Evolutionary conservation across 495 filamentous ascomycete genomes (phyloP).

Genomic region (Cryomyces antarcticus): DNA sequence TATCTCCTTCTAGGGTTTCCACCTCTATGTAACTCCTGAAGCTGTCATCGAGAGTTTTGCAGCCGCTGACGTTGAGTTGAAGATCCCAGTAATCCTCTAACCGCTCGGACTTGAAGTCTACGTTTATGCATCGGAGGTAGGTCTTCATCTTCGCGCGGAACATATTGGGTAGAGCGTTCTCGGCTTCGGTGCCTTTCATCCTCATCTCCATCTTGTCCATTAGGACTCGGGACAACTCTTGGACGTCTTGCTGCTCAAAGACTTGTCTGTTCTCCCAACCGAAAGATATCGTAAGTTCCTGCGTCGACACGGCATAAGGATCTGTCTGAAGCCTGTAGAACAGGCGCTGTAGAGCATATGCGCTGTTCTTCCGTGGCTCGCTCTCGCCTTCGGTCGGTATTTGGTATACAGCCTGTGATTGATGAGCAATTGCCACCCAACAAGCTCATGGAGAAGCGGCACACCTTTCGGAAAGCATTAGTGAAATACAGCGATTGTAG

Average conservation of each 20-base stretch:
- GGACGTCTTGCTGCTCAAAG: slow-evolving; percentile 97
- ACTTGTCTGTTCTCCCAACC: slow-evolving; percentile 97
- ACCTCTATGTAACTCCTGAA: slow-evolving; percentile 93
- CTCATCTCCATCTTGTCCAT: slow-evolving; percentile 92
- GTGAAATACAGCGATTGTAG: slow-evolving; percentile 95
- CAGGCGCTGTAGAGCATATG: slow-evolving; percentile 80
- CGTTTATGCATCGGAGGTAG: slow-evolving; percentile 96
- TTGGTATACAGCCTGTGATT: slow-evolving; percentile 68
- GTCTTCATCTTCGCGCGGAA: slow-evolving; percentile 96
- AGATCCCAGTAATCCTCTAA: slow-evolving; percentile 98
- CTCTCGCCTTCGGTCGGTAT: slow-evolving; percentile 79
- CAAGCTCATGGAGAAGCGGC: slow-evolving; percentile 1
- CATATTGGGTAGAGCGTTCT: slow-evolving; percentile 72
- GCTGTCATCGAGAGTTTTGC: slow-evolving; percentile 80
- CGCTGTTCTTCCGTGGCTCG: slow-evolving; percentile 55
- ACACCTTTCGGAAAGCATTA: slow-evolving; percentile 84
- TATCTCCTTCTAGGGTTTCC: slow-evolving; percentile 92
- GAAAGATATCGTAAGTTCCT: slow-evolving; percentile 85
- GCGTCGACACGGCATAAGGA: slow-evolving; percentile 62
- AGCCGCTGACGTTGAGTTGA: slow-evolving; percentile 86
- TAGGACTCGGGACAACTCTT: slow-evolving; percentile 85
- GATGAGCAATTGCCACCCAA: background rate
- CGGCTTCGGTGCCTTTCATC: slow-evolving; percentile 95
- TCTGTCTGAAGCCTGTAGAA: slow-evolving; percentile 88
- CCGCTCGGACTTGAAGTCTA: slow-evolving; percentile 85